Base-by-base conservation (phyloP, 352 stramenopile species). In the Hyaloperonospora brassicae region DNA sequence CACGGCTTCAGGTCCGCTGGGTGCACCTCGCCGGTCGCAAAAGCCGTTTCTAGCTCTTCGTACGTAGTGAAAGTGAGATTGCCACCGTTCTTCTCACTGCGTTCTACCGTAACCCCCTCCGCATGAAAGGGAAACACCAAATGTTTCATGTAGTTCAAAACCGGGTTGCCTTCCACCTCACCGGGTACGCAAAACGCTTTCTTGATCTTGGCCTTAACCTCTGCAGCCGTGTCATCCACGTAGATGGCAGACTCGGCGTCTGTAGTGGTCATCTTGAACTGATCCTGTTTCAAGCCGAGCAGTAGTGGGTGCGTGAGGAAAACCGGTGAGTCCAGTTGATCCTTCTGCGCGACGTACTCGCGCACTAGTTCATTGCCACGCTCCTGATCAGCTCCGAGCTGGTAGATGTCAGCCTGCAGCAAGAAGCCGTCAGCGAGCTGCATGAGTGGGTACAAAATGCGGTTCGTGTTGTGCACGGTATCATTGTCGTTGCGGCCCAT, bases 241-340 rank as follows among this genome's bases (percentile, higher is more conserved):
- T 99, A 99, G 59, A 99, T 97, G 27, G 89, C 89, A 42, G 83
- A 97, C 74, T 98, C 95, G 11, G 96, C 90, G 86, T 99, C 95
- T 44, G 88, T 97, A 72, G 98, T 98, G 65, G 78, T 97, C 97
- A 99, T 99, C 83, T 99, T 99, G 66, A 97, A 89, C 79, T 99
- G 96, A 13, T 97, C 97, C 67, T 98, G 94, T 76, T 98, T 98
- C 21, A 99, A 72, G 0, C 97, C 96, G 48, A 96, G 95, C 22
- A 99, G 78, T 88, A 99, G 96, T 61, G 98, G 96, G 79, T 99
- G 96, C 55, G 80, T 88, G 12, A 99, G 74, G 66, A 98, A 98
- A 21, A 98, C 84, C 8, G 94, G 92, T 50, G 76, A 72, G 5
- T 78, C 69, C 6, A 51, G 17, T 4, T 69, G 31, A 27, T 91